phyloP scores from a whole-genome alignment of 768 basidiomycete species.

The Boletus subcaerulescens region DNA sequence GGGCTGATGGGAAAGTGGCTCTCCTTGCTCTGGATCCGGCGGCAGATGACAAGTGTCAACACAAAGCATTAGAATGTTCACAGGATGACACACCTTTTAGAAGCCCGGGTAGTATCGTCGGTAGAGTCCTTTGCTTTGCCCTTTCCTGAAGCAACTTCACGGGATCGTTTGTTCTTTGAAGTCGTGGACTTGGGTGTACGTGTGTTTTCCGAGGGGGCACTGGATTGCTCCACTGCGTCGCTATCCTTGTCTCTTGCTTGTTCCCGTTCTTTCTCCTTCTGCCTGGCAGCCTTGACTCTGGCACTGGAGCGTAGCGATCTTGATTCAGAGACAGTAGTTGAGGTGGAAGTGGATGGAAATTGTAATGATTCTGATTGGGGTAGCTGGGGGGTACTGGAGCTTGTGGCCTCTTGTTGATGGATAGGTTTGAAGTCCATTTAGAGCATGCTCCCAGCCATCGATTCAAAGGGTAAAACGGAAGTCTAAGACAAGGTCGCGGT shows the following conservation, averaged over 20 bases:
- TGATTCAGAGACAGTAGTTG: slow-evolving; percentile 43
- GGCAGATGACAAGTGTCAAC: slow-evolving; percentile 31
- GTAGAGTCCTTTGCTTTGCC: slow-evolving; percentile 61
- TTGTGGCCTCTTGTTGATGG: slow-evolving; percentile 68
- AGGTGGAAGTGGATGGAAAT: slow-evolving; percentile 36
- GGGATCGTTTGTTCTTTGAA: slow-evolving; percentile 48
- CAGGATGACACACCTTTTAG: slow-evolving; percentile 58
- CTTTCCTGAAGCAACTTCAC: slow-evolving; percentile 50
- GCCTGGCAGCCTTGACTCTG: slow-evolving; percentile 70
- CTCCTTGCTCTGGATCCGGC: slow-evolving; percentile 54
- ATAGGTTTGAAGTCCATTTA: slow-evolving; percentile 89
- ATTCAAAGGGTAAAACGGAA: slow-evolving; percentile 34
- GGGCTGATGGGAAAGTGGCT: slow-evolving; percentile 42
- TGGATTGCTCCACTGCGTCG: slow-evolving; percentile 43
- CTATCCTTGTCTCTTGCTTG: slow-evolving; percentile 55
- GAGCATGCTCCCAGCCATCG: slow-evolving; percentile 86
- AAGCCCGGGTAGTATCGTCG: slow-evolving; percentile 50
- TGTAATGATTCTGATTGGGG: slow-evolving; percentile 37
- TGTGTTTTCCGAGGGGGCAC: slow-evolving; percentile 40
- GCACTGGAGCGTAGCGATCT: slow-evolving; percentile 70
- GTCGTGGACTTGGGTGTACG: slow-evolving; percentile 39
- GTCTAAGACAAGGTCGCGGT: slow-evolving; percentile 26
- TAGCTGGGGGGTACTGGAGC: slow-evolving; percentile 49
- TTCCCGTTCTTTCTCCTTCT: slow-evolving; percentile 58
- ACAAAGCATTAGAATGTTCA: slow-evolving; percentile 25